Evolutionary conservation across 306 rosid genomes (phyloP).

Genomic region (Morella rubra): DNA sequence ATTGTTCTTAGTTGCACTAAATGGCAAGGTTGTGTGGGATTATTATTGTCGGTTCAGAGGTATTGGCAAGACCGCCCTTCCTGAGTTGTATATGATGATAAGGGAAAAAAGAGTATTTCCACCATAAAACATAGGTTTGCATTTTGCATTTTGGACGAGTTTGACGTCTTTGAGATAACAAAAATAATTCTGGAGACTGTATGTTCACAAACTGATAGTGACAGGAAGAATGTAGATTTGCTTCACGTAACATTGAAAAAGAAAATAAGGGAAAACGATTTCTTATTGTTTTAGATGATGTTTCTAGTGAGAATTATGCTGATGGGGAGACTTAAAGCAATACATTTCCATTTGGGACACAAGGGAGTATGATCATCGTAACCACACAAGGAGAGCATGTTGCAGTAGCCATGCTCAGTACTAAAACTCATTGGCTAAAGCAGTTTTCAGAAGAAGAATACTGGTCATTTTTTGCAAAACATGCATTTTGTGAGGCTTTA

Average conservation of each 20-base stretch:
- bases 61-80: constrained; percentile 35
- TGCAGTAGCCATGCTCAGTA: not conserved
- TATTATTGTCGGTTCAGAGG: constrained; percentile 36
- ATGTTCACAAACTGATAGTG: too few relatives aligned
- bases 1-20: not conserved
- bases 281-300: constrained; percentile 27
- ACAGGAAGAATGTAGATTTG: not conserved
- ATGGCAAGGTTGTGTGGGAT: constrained; percentile 6
- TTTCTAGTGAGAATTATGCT: constrained; percentile 5
- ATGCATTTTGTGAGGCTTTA: not conserved
- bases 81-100: constrained; percentile 29
- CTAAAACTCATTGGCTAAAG: not conserved
- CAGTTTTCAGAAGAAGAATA: not conserved
- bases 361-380: constrained; percentile 12
- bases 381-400: constrained; percentile 25
- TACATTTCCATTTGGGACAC: not conserved
- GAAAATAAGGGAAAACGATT: constrained; percentile 4
- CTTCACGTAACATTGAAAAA: not conserved
- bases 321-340: constrained; percentile 1
- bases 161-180: constrained; percentile 23
- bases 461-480: constrained; percentile 11
- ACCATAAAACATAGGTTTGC: constrained; percentile 33
- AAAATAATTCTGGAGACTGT: constrained; percentile 22
- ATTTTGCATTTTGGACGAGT: constrained; percentile 29
- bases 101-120: constrained; percentile 2